Base-by-base conservation (phyloP, 1,139 yeast species). In the Arxiozyma slooffiae region DNA sequence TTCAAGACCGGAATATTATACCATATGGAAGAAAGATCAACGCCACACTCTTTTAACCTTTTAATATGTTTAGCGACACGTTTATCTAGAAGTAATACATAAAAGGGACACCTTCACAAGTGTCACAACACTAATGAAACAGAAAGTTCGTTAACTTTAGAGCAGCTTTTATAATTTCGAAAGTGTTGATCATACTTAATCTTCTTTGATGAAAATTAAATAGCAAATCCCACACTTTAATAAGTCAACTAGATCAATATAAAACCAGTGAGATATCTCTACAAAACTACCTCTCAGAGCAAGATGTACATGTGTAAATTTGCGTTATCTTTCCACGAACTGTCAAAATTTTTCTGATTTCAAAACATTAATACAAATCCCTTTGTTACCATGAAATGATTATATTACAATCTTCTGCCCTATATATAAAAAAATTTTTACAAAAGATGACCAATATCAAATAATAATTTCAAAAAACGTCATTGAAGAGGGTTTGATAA, bases 21-120 rank as follows among this genome's bases (percentile, higher is more conserved):
- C 34, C 53, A 53, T 7, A 62, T 50, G 7, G 53, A 50, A 1
- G 55, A 55, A 1, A 69, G 64, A 51, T 65, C 71, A 4, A 76
- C 63, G 0, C 80, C 80, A 49, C 71, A 61, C 36, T 68, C 68
- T 48, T 67, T 66, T 44, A 87, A 63, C 52, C 73, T 70, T 3
- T 60, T 59, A 62, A 85, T 89, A 54, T 87, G 70, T 18, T 69
- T 67, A 16, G 75, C 73, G 2, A 88, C 72, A 41, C 81, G 71
- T 50, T 80, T 81, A 62, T 89, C 96, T 51, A 89, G 68, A 59
- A 82, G 84, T 17, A 80, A 76, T 6, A 87, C 79, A 61, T 89
- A 88, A 11, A 89, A 0, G 96, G 95, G 1, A 88, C 79, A 56
- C 85, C 89, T 52, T 95, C 71, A 0, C 96, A 95, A 0, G 96